A percentile compares a stretch with the other conserved stretches of the same genome.
These are phyloP conservation scores for Schizophyllum amplum DNA, from an alignment of 1,284 basidiomycete species.

Conservation along the genomic window DNA sequence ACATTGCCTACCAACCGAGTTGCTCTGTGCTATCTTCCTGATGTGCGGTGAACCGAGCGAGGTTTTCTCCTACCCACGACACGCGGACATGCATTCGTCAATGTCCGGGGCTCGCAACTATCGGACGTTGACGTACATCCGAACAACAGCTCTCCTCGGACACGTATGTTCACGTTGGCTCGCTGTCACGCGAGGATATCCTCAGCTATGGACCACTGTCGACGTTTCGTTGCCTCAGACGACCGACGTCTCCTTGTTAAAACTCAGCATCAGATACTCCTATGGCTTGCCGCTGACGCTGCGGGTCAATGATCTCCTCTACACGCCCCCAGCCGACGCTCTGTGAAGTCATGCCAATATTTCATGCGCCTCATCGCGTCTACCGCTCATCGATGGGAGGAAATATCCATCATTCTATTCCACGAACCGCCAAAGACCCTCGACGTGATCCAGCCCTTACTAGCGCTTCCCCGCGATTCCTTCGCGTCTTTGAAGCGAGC, in stretches of 20 bases:
- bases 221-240: background rate
- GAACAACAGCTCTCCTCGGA: background rate
- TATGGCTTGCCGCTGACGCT: background rate
- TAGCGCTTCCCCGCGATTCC: background rate
- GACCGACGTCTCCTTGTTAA: background rate
- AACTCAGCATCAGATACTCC: background rate
- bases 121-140: background rate
- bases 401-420: background rate
- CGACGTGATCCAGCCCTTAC: background rate
- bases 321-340: too few relatives aligned
- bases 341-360: background rate
- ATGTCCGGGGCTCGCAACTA: background rate
- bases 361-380: background rate
- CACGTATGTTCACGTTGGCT: background rate
- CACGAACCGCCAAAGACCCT: background rate
- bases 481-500: background rate
- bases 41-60: background rate
- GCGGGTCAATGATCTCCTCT: background rate
- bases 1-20: background rate
- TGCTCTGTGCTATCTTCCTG: background rate
- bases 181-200: background rate
- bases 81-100: background rate
- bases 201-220: background rate
- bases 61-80: background rate
- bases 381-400: background rate